These are phyloP conservation scores for Trichocladium uniseriatum DNA, from an alignment of 495 filamentous ascomycete genomes.

Conservation along the genomic window DNA sequence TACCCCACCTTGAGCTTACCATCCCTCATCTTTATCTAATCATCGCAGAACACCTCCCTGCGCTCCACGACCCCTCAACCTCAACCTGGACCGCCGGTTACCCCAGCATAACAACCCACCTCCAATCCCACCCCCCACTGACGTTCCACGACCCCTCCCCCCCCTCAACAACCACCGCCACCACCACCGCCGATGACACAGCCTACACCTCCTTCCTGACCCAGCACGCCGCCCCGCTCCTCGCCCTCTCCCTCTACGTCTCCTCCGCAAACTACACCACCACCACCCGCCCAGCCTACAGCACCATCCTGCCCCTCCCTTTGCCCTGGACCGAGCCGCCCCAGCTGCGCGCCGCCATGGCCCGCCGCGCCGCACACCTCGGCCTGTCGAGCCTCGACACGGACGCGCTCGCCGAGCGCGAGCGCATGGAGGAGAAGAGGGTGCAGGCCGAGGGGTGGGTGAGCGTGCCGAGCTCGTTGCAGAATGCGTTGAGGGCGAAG, in stretches of 20 bases:
- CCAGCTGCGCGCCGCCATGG: conserved; percentile 54
- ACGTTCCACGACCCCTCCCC: conserved; percentile 46
- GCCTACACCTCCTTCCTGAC: conserved; percentile 62
- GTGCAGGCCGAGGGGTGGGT: conserved; percentile 24
- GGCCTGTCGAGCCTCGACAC: conserved; percentile 48
- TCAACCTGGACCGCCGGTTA: conserved; percentile 59
- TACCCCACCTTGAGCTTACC: conserved; percentile 4
- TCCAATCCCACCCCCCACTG: conserved; percentile 44
- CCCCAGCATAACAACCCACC: conserved; percentile 61
- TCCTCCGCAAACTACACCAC: conserved; percentile 73
- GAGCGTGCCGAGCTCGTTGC: conserved; percentile 20
- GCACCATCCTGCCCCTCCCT: conserved; percentile 67
- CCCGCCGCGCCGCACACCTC: conserved; percentile 61
- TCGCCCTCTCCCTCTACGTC: conserved; percentile 79
- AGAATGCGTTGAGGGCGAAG: background rate
- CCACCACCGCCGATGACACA: conserved; percentile 48
- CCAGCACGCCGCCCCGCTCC: conserved; percentile 53
- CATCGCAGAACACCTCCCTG: conserved; percentile 62
- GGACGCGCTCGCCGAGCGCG: conserved; percentile 26
- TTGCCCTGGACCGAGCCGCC: conserved; percentile 72
- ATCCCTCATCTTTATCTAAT: too few species aligned
- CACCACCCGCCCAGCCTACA: conserved; percentile 66
- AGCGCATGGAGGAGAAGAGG: conserved; percentile 21
- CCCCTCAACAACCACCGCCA: conserved; percentile 41
- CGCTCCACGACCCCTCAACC: conserved; percentile 49